phyloP scores from a whole-genome alignment of 2,329 filamentous ascomycete genomes.

The Ramularia endophylla region DNA sequence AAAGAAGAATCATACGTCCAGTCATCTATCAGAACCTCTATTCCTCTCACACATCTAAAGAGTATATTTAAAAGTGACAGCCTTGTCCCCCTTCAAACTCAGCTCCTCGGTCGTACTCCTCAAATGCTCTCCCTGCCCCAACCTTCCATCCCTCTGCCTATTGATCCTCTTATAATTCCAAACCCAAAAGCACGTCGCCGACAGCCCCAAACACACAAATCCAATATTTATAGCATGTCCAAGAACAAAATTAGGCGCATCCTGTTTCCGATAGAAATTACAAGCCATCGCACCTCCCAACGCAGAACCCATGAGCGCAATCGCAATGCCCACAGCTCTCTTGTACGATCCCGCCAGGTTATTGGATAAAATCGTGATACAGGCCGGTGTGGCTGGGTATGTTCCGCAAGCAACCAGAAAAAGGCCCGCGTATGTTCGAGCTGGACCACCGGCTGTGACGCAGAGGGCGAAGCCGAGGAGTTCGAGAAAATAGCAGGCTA shows the following conservation, averaged over 20 bases:
- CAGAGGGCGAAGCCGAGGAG: conserved; percentile 5
- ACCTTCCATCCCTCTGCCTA: conserved; percentile 42
- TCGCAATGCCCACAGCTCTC: conserved; percentile 42
- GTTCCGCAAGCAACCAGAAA: conserved; percentile 34
- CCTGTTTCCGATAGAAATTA: conserved; percentile 59
- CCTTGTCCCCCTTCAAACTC: conserved; percentile 55
- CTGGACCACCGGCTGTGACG: conserved; percentile 4
- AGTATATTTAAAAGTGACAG: conserved; percentile 59
- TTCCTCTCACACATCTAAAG: conserved; percentile 28
- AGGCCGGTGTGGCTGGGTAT: background rate
- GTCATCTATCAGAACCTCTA: no score
- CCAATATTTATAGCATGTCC: conserved; percentile 48
- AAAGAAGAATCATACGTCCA: no score
- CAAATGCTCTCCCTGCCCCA: conserved; percentile 33
- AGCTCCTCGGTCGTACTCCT: conserved; percentile 48
- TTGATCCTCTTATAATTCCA: conserved; percentile 55
- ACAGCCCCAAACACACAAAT: conserved; percentile 43
- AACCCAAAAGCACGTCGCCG: conserved; percentile 40
- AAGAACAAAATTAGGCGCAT: conserved; percentile 46
- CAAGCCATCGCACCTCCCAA: conserved; percentile 56
- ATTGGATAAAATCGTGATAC: conserved; percentile 27
- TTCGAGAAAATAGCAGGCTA: conserved; percentile 9
- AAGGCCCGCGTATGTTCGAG: conserved; percentile 44
- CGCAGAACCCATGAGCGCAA: conserved; percentile 45
- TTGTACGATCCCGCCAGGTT: conserved; percentile 51